A percentile compares a stretch with the other conserved stretches of the same genome.
Conservation (phyloP, 257 asterid species). For the Gentiana dahurica region DNA sequence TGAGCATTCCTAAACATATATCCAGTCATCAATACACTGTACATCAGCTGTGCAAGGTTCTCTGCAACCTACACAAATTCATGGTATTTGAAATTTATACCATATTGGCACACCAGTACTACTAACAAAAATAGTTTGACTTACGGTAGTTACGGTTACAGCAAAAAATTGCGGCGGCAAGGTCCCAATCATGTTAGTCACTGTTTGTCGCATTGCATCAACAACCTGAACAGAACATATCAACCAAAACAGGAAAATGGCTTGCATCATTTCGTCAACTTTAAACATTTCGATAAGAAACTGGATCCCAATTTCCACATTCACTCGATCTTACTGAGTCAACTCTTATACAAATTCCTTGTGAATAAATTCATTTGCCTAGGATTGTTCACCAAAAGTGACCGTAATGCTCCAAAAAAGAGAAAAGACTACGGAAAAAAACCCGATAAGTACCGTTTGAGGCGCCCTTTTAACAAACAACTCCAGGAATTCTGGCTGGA, state of each 20-base stretch:
- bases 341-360: neutral
- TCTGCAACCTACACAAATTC: conserved; percentile 71
- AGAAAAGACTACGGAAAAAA: neutral
- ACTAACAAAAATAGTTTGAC: conserved; percentile 10
- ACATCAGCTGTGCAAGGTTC: conserved; percentile 96
- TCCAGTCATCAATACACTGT: conserved; percentile 97
- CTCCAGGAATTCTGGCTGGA: conserved; percentile 97
- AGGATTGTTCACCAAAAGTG: neutral
- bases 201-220: conserved; percentile 98
- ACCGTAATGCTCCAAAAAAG: neutral
- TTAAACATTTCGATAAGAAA: neutral
- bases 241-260: neutral
- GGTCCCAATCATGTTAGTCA: conserved; percentile 95
- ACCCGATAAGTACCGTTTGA: conserved; percentile 51
- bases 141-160: conserved; percentile 80
- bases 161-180: conserved; percentile 93
- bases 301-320: neutral
- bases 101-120: neutral
- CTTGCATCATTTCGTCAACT: neutral
- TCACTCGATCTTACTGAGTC: neutral
- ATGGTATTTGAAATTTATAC: neutral
- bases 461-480: conserved; percentile 86
- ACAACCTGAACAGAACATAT: conserved; percentile 45
- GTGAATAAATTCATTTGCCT: too few relatives aligned
- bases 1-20: conserved; percentile 95